A percentile compares a stretch with the other conserved stretches of the same genome.
These are phyloP conservation scores for Moelleriella libera DNA, from an alignment of 2,329 filamentous ascomycete genomes.

Conservation along the genomic window DNA sequence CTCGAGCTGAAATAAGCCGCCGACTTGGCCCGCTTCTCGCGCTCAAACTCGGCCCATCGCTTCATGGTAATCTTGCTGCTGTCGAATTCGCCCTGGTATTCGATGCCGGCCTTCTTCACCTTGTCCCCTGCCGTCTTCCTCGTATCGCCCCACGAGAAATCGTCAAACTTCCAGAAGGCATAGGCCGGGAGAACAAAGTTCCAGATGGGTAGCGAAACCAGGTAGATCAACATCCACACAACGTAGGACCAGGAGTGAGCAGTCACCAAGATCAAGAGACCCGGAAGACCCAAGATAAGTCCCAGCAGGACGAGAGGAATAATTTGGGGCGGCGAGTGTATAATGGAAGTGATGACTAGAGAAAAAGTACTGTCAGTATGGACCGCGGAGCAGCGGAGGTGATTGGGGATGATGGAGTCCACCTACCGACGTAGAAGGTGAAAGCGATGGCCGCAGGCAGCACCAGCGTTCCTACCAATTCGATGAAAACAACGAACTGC, in stretches of 20 bases:
- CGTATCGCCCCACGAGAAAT: conserved; percentile 98
- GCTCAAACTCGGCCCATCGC: conserved; percentile 92
- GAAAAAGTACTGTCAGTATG: not conserved
- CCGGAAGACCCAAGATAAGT: conserved; percentile 86
- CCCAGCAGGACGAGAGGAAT: conserved; percentile 83
- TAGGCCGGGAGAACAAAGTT: conserved; percentile 92
- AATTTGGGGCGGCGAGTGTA: conserved; percentile 60
- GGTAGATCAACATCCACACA: conserved; percentile 93
- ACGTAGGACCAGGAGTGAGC: conserved; percentile 89
- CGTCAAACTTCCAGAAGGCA: conserved; percentile 98
- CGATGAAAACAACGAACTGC: conserved; percentile 96
- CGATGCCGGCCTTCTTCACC: conserved; percentile 73
- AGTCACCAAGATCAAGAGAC: conserved; percentile 80
- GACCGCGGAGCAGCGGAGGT: not conserved
- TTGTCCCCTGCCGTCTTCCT: conserved; percentile 87
- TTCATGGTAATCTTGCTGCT: conserved; percentile 99
- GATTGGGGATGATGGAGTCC: not conserved
- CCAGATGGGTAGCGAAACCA: conserved; percentile 87
- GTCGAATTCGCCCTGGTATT: conserved; percentile 92
- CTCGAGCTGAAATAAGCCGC: conserved; percentile 26
- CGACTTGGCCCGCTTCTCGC: conserved; percentile 36
- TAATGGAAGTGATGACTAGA: conserved; percentile 75
- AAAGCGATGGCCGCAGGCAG: conserved; percentile 93
- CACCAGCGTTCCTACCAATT: conserved; percentile 86
- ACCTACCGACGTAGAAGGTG: conserved; percentile 87